These are phyloP conservation scores for Barnettozyma sucrosica DNA, from an alignment of 805 yeast genomes.

Conservation along the genomic window DNA sequence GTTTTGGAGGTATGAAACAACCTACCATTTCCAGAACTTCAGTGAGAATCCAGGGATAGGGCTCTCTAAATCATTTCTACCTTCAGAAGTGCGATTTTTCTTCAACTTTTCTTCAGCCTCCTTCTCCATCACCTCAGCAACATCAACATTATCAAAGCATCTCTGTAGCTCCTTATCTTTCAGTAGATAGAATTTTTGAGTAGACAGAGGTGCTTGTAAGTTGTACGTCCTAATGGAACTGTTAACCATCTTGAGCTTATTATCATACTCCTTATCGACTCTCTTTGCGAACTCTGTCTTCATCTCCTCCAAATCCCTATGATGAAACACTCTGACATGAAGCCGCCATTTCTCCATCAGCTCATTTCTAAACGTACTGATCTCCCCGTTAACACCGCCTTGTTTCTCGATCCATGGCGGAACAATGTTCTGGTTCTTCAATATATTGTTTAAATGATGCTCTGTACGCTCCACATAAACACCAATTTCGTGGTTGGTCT, in stretches of 20 bases:
- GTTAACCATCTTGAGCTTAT: slow-evolving; percentile 38
- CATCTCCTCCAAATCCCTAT: slow-evolving; percentile 12
- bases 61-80: neutral
- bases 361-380: slow-evolving; percentile 41
- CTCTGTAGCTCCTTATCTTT: slow-evolving; percentile 38
- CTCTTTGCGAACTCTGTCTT: slow-evolving; percentile 13
- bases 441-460: slow-evolving; percentile 71
- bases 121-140: slow-evolving; percentile 10
- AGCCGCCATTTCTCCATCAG: slow-evolving; percentile 37
- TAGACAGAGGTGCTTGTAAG: slow-evolving; percentile 55
- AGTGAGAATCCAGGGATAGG: neutral
- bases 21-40: slow-evolving; percentile 9
- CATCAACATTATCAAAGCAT: slow-evolving; percentile 32
- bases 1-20: neutral
- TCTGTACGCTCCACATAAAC: slow-evolving; percentile 65
- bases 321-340: slow-evolving; percentile 11
- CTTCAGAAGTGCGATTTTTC: neutral
- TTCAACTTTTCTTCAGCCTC: neutral
- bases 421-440: slow-evolving; percentile 67
- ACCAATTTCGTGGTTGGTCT: slow-evolving; percentile 39
- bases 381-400: slow-evolving; percentile 43
- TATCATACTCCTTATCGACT: slow-evolving; percentile 21
- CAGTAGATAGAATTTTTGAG: slow-evolving; percentile 49
- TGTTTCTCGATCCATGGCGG: slow-evolving; percentile 93
- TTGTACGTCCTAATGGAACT: slow-evolving; percentile 51